Base-by-base conservation (phyloP, 345 rosid genomes). In the Trapa incisa region DNA sequence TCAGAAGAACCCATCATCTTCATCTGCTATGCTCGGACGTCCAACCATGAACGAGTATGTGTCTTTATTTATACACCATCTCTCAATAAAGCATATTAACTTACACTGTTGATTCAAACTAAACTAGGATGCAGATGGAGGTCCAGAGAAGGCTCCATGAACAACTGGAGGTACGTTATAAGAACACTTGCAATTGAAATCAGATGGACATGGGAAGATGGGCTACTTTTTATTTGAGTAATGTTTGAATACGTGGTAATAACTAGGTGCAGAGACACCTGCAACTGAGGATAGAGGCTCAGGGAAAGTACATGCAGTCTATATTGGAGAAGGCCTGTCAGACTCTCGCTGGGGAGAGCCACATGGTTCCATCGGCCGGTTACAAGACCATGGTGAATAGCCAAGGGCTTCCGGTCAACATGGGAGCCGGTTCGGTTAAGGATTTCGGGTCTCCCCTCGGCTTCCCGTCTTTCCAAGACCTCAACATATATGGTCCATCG, bases 141-240 rank as follows among this genome's bases (percentile, higher is more conserved):
- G 99, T 95, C 75, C 99, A 91, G 74, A 85, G 98, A 86, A 85
- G 99, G 79, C 73, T 95, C 71, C 99, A 91, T 58, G 99, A 95
- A 76, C 99, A 95, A 75, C 73, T 95, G 35, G 99, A 95, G 98
- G 99, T 94, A 77, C 76, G 12, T 38, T 64, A n/a, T 6, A n/a
- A 39, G n/a, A 39, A 41, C 29, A 22, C 6, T 64, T 41, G 42
- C 29, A 37, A 8, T 37, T 7, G 6, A 45, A 7, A 37, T 15
- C 48, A 15, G 6, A 10, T 10, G 52, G 48, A 45, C 13, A 11
- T 7, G 13, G 48, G 13, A 22, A 4, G 13, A 7, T 11, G 48
- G 48, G 1, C 8, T 22, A 22, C 29, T 22, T 22, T 22, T 22
- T 22, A 22, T 22, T 22, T 22, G 29, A 42, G 4, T 8, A 42